Conservation (phyloP, 441 rosid genomes). For the Croton setiger region DNA sequence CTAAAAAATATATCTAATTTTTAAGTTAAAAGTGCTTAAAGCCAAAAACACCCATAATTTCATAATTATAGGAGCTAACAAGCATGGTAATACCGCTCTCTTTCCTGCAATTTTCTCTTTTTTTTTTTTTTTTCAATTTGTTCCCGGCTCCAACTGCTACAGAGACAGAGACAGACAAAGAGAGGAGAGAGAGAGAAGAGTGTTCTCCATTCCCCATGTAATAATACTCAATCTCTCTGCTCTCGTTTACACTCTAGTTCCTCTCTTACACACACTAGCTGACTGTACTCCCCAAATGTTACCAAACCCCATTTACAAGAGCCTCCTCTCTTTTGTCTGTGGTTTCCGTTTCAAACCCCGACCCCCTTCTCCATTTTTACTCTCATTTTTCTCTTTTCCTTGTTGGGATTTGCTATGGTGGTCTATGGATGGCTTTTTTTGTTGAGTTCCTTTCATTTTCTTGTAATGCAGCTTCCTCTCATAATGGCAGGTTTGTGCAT, state of each 20-base stretch:
- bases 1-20: no score
- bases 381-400: slow-evolving; percentile 15
- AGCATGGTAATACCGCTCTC: no score
- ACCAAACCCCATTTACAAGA: neutral
- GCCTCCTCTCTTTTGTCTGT: neutral
- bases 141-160: no score
- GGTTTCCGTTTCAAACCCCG: neutral
- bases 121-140: no score
- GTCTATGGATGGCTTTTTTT: slow-evolving; percentile 31
- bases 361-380: neutral
- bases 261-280: neutral
- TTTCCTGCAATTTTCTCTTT: no score
- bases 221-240: slow-evolving; percentile 15
- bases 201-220: slow-evolving; percentile 18
- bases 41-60: no score
- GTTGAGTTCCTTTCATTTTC: slow-evolving; percentile 47
- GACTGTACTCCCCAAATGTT: slow-evolving; percentile 8
- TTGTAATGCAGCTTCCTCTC: slow-evolving; percentile 46
- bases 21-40: no score
- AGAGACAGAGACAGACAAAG: no score
- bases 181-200: no score
- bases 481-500: slow-evolving; percentile 49
- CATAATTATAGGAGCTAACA: no score
- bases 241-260: neutral
- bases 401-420: slow-evolving; percentile 43